Conservation (phyloP, 441 rosid genomes). For the Erodium moschatum region DNA sequence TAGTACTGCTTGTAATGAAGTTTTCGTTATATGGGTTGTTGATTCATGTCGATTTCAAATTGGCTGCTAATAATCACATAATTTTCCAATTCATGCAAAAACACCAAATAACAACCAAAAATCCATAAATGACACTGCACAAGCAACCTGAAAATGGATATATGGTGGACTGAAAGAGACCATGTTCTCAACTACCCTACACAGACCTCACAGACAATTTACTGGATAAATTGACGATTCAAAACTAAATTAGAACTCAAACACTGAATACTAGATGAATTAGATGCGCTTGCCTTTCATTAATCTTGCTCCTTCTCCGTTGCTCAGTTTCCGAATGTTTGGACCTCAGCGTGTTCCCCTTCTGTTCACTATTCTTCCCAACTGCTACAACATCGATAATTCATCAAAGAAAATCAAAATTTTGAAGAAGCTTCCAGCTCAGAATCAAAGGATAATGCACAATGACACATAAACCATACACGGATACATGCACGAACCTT, state of each 20-base stretch:
- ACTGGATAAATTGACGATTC: not conserved
- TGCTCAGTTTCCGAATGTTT: constrained; percentile 67
- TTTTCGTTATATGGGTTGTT: not conserved
- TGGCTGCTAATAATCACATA: not conserved
- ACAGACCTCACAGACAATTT: not conserved
- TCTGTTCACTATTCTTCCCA: constrained; percentile 29
- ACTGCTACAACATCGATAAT: constrained; percentile 13
- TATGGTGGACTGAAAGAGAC: no score
- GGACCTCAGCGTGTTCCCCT: constrained; percentile 29
- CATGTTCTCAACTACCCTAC: no score
- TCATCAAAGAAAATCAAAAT: not conserved
- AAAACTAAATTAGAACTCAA: not conserved
- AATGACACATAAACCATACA: not conserved
- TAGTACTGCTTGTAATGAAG: not conserved
- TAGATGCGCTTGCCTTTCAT: constrained; percentile 35
- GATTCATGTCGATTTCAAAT: not conserved
- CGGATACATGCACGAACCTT: not conserved
- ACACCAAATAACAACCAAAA: no score
- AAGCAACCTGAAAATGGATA: no score
- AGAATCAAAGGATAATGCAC: not conserved
- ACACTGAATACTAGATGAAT: not conserved
- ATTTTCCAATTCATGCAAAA: not conserved
- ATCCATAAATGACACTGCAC: no score
- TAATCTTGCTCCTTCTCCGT: constrained; percentile 60
- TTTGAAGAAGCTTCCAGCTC: not conserved